Conservation (phyloP, 768 basidiomycete genomes). For the Kwoniella mangroviensis region DNA sequence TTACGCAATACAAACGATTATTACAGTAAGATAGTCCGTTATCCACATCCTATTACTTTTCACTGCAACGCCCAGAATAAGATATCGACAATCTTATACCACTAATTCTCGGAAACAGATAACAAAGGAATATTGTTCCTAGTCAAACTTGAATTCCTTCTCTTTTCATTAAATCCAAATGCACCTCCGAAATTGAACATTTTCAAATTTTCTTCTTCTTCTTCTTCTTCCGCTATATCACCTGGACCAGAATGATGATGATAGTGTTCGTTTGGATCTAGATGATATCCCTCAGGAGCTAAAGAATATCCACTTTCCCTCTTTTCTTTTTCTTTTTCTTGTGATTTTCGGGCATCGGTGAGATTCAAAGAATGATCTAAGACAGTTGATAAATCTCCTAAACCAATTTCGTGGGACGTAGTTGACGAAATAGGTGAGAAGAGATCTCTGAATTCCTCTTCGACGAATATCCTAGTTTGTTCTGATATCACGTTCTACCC, state of each 20-base stretch:
- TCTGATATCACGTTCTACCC: slow-evolving; percentile 37
- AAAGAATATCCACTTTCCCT: slow-evolving; percentile 13
- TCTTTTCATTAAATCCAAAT: slow-evolving; percentile 15
- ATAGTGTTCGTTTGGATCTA: neutral
- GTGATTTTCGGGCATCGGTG: neutral
- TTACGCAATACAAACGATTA: neutral
- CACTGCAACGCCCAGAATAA: too few species aligned
- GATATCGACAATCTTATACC: neutral
- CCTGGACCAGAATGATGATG: neutral
- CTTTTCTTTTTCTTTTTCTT: neutral
- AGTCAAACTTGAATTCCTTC: slow-evolving; percentile 1
- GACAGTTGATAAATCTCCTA: neutral
- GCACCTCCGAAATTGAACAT: slow-evolving; percentile 2
- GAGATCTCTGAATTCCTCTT: slow-evolving; percentile 41
- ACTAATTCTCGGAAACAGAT: slow-evolving; percentile 13
- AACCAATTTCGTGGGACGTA: neutral
- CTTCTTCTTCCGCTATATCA: neutral
- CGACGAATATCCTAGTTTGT: slow-evolving; percentile 41
- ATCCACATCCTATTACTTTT: too few species aligned
- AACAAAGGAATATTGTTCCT: slow-evolving; percentile 5
- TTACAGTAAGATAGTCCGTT: neutral
- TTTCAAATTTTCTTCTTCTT: neutral
- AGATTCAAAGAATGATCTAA: neutral
- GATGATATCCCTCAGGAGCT: slow-evolving; percentile 3
- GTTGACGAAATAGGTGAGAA: slow-evolving; percentile 26